Evolutionary conservation across 225 moss, liverwort and hornwort species (phyloP), one percentile per base, ranked within the genome.

Genomic region (Straminergon stramineum): DNA sequence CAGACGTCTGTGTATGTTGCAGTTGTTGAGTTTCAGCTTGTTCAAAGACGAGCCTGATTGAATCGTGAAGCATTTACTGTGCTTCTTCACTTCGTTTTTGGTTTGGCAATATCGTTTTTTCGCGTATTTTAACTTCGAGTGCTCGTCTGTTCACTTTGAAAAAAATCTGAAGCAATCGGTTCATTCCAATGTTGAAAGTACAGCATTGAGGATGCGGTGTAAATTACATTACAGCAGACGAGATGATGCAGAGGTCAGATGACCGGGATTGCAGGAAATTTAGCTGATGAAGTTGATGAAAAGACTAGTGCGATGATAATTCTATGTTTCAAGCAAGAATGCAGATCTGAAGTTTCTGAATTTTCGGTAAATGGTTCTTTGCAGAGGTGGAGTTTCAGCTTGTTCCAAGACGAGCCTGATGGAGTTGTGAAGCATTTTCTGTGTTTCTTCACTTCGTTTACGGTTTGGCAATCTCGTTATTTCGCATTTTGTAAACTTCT

Each of bases 171-270:
- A 39, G 81, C 22, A 68, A 51, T 70, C 11, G 55, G 34, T 89
- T 79, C 16, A 41, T 60, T 74, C 45, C 53, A 55, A 74, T 73
- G 53, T 78, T 65, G 69, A 83, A 81, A 80, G 43, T 61, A 70
- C 70, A 79, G 87, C 57, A 69, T 84, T 69, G 73, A 91, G 58
- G 89, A 87, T 86, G 87, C 48, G 58, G 64, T 76, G 79, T 52
- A 21, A 78, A 78, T 23, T 81, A 61, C 82, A 90, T 77, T 87
- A 79, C 78, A 65, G 67, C 70, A 87, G 84, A 82, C 76, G 81
- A 85, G 87, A 90, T 85, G 91, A 84, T 89, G 89, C 90, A 89
- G 88, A 90, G 90, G 89, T 94, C 56, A 90, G 88, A 87, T 19
- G 70, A 19, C 21, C 41, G 52, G 24, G 57, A 43, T 81, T 81